Percentiles rank a stretch among this genome's conserved stretches.
Evolutionary conservation across 2,329 filamentous ascomycete species (phyloP).

Genomic region (Pseudonectria foliicola): DNA sequence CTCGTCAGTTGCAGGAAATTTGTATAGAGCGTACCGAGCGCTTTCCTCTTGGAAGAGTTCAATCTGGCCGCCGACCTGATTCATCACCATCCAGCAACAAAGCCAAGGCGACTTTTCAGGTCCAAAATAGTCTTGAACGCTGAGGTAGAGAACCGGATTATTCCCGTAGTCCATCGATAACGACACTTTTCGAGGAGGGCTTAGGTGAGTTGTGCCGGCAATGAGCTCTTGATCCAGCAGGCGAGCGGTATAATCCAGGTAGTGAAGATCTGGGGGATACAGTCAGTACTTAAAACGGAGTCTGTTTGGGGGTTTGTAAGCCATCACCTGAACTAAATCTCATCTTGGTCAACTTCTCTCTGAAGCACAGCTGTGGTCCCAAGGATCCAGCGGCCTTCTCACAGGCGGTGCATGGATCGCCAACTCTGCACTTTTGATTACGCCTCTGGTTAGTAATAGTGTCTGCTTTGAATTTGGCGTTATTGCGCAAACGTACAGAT

Average conservation of each 20-base stretch:
- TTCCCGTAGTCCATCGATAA: conserved; percentile 21
- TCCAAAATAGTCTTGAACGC: conserved; percentile 21
- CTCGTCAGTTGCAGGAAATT: conserved; percentile 14
- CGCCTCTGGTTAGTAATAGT: conserved; percentile 5
- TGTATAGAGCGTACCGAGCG: conserved; percentile 19
- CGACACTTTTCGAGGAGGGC: conserved; percentile 17
- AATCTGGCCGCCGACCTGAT: conserved; percentile 19
- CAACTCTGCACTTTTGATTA: conserved; percentile 15
- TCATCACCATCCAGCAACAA: conserved; percentile 23
- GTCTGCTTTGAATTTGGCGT: background rate
- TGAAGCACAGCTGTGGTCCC: conserved; percentile 18
- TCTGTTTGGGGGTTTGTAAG: conserved; percentile 1
- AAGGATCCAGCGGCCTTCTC: conserved; percentile 19
- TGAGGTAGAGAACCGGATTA: conserved; percentile 16
- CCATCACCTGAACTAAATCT: conserved; percentile 21
- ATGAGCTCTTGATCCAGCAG: conserved; percentile 21
- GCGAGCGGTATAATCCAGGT: conserved; percentile 22
- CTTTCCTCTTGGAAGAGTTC: conserved; percentile 21
- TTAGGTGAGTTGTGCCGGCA: conserved; percentile 21
- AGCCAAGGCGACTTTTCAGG: conserved; percentile 17
- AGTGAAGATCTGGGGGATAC: conserved; percentile 16
- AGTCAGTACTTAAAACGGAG: conserved; percentile 1
- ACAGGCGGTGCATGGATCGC: conserved; percentile 18
- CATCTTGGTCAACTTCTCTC: conserved; percentile 22
- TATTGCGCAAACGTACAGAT: conserved; percentile 13